Evolutionary conservation across 1,284 basidiomycete species (phyloP).

Genomic region (Ganoderma resinaceum): DNA sequence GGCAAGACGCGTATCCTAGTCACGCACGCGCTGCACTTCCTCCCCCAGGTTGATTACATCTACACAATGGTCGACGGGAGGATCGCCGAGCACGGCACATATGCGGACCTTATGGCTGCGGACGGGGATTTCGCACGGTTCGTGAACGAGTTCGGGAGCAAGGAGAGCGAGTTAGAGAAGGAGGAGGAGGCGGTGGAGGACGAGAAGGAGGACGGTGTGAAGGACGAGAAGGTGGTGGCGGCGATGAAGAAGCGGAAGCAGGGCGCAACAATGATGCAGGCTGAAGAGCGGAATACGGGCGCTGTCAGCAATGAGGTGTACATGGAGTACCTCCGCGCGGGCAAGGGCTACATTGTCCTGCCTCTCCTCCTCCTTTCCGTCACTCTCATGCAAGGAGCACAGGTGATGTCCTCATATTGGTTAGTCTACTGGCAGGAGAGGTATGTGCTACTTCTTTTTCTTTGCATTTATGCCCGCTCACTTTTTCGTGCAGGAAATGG

Average conservation of each 20-base stretch:
- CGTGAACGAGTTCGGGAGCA: constrained; percentile 69
- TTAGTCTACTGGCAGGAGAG: constrained; percentile 76
- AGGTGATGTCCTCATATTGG: constrained; percentile 75
- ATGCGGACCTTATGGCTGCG: constrained; percentile 67
- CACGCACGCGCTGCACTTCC: constrained; percentile 85
- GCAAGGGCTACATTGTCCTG: constrained; percentile 58
- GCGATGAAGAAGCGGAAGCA: constrained; percentile 43
- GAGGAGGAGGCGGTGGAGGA: constrained; percentile 41
- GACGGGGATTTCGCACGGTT: constrained; percentile 78
- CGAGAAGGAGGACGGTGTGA: constrained; percentile 31
- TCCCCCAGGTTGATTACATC: constrained; percentile 81
- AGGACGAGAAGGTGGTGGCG: constrained; percentile 40
- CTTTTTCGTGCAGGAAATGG: constrained; percentile 50
- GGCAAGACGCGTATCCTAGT: constrained; percentile 86
- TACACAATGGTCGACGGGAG: constrained; percentile 74
- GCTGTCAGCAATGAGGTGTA: constrained; percentile 61
- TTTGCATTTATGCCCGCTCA: constrained; percentile 7
- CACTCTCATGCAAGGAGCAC: constrained; percentile 63
- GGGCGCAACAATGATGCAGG: constrained; percentile 64
- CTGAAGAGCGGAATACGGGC: constrained; percentile 68
- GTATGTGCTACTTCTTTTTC: constrained; percentile 37
- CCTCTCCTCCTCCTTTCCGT: constrained; percentile 61
- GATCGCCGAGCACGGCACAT: constrained; percentile 82
- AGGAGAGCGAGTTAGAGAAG: constrained; percentile 46
- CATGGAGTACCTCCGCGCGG: constrained; percentile 60